These are phyloP conservation scores for Russula foetens DNA, from an alignment of 768 basidiomycete genomes.

Conservation along the genomic window DNA sequence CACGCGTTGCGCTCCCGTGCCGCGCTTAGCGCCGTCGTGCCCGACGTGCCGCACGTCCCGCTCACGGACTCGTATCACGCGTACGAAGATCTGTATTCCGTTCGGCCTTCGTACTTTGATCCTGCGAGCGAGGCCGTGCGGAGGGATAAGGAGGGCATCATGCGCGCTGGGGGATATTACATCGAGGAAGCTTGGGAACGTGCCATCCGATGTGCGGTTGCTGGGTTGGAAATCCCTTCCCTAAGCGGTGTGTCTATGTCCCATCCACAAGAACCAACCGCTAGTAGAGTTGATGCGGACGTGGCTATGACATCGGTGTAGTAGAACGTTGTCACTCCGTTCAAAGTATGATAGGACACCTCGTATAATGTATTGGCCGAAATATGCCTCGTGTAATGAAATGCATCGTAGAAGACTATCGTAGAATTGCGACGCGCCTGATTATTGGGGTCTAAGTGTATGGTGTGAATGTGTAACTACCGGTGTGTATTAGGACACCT, in stretches of 20 bases:
- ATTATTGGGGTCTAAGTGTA: too few relatives aligned
- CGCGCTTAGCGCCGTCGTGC: constrained; percentile 54
- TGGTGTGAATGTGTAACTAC: background rate
- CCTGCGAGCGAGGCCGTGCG: constrained; percentile 68
- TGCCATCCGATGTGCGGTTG: constrained; percentile 64
- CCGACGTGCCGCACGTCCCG: constrained; percentile 75
- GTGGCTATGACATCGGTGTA: constrained; percentile 33
- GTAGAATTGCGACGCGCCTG: background rate
- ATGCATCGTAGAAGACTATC: too few relatives aligned
- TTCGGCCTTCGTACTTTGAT: constrained; percentile 58
- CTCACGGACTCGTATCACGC: constrained; percentile 69
- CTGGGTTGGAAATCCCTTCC: constrained; percentile 44
- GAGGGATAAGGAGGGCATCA: constrained; percentile 67
- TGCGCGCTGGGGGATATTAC: constrained; percentile 76
- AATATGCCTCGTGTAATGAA: background rate
- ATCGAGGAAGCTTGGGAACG: constrained; percentile 83
- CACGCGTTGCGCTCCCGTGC: constrained; percentile 54
- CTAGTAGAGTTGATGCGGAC: constrained; percentile 30
- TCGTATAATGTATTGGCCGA: background rate
- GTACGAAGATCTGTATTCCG: constrained; percentile 58
- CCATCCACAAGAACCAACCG: constrained; percentile 8
- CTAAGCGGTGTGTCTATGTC: constrained; percentile 33
- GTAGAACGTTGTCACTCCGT: background rate
- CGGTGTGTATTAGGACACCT: background rate
- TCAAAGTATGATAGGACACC: background rate